Conservation (phyloP, 495 filamentous ascomycete species). For the Glutinoglossum americanum region DNA sequence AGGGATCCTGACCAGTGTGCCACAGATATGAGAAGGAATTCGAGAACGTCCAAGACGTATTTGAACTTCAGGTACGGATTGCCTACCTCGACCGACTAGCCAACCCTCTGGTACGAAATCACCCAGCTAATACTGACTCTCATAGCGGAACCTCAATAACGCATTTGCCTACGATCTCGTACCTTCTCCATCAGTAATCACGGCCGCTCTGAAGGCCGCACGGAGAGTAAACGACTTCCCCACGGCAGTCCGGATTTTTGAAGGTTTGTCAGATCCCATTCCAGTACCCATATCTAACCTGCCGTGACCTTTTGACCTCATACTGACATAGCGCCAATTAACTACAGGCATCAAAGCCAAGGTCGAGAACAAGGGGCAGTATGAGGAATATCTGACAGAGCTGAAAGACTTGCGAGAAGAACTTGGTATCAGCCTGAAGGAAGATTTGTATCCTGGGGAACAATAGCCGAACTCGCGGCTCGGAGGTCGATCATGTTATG, state of each 20-base stretch:
- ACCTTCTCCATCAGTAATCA: slow-evolving; percentile 77
- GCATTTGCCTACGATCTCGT: slow-evolving; percentile 99
- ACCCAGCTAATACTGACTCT: background rate
- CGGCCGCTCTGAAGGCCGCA: slow-evolving; percentile 75
- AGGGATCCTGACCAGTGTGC: background rate
- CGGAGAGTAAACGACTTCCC: slow-evolving; percentile 96
- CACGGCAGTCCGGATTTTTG: slow-evolving; percentile 92
- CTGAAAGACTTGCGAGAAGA: slow-evolving; percentile 86
- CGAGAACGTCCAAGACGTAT: slow-evolving; percentile 90
- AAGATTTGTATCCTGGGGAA: slow-evolving; percentile 74
- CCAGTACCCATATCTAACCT: background rate
- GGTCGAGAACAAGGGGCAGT: slow-evolving; percentile 94
- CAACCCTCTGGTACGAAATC: background rate
- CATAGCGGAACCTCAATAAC: slow-evolving; percentile 96
- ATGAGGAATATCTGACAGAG: slow-evolving; percentile 88
- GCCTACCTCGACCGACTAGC: background rate
- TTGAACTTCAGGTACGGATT: slow-evolving; percentile 86
- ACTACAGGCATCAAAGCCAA: slow-evolving; percentile 85
- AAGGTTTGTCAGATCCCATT: slow-evolving; percentile 37
- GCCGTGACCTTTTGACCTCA: background rate
- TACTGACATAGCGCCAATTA: background rate
- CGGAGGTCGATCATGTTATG: no score
- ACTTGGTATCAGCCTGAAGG: slow-evolving; percentile 74
- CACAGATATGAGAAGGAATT: slow-evolving; percentile 99
- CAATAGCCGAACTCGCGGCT: background rate